Conservation (phyloP, 768 basidiomycete genomes). For the Phylloporus rhodoxanthus region DNA sequence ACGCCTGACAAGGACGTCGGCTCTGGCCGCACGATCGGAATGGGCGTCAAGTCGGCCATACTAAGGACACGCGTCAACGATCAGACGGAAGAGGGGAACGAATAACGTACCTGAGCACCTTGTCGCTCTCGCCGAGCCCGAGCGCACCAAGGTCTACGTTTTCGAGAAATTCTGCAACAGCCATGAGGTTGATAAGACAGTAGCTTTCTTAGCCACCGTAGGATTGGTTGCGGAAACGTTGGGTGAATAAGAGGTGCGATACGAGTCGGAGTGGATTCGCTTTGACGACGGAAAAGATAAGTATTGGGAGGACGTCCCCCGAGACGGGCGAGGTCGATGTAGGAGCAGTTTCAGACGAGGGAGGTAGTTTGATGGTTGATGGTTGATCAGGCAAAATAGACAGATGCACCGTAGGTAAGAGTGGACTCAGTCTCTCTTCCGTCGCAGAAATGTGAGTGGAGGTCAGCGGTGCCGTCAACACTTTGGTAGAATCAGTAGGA, state of each 20-base stretch:
- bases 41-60: conserved; percentile 75
- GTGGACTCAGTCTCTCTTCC: conserved; percentile 2
- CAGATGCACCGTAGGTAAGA: conserved; percentile 5
- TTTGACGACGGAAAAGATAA: conserved; percentile 93
- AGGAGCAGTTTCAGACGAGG: conserved; percentile 5
- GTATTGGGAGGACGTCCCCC: conserved; percentile 86
- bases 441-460: neutral
- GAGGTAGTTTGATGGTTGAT: neutral
- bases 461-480: conserved; percentile 2
- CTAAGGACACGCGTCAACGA: conserved; percentile 31
- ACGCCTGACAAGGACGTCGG: conserved; percentile 39
- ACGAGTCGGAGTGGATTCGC: conserved; percentile 79
- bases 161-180: conserved; percentile 93
- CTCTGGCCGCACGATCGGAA: conserved; percentile 57
- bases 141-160: conserved; percentile 81
- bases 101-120: conserved; percentile 47
- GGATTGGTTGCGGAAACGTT: conserved; percentile 27
- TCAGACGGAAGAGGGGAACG: neutral
- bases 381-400: conserved; percentile 3
- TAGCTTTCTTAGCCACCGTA: conserved; percentile 73
- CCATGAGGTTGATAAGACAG: conserved; percentile 90
- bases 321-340: conserved; percentile 50
- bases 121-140: conserved; percentile 54
- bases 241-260: conserved; percentile 41
- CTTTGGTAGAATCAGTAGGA: neutral